These are phyloP conservation scores for Orbilia ellipsospora DNA, from an alignment of 2,329 filamentous ascomycete genomes.

Conservation along the genomic window DNA sequence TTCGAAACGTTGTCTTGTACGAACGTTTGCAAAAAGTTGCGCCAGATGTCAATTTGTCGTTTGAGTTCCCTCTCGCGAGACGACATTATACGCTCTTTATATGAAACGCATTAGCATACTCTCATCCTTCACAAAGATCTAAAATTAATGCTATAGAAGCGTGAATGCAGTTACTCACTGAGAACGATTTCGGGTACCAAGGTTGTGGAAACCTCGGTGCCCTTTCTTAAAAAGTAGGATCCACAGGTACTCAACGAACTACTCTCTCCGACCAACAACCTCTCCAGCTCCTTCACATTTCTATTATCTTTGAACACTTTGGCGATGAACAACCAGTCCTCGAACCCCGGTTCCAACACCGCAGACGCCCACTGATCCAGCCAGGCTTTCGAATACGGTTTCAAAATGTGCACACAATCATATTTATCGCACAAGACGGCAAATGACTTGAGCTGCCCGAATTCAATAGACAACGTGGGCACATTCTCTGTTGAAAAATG, in stretches of 20 bases:
- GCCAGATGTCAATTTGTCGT: constrained; percentile 44
- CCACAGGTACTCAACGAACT: constrained; percentile 39
- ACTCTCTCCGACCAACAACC: constrained; percentile 28
- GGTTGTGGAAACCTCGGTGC: constrained; percentile 26
- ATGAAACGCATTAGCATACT: background rate
- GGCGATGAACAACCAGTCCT: constrained; percentile 52
- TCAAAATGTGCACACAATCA: constrained; percentile 46
- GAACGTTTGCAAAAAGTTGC: constrained; percentile 37
- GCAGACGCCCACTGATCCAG: constrained; percentile 34
- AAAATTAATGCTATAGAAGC: too few species aligned
- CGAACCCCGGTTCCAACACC: constrained; percentile 37
- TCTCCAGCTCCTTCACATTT: constrained; percentile 30
- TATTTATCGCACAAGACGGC: constrained; percentile 54
- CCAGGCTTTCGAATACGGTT: constrained; percentile 37
- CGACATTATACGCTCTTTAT: constrained; percentile 33
- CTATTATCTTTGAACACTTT: constrained; percentile 46
- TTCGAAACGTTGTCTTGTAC: constrained; percentile 33
- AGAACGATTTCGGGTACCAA: constrained; percentile 34
- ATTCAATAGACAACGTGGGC: constrained; percentile 9
- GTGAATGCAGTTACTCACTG: constrained; percentile 17
- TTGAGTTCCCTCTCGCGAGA: constrained; percentile 21
- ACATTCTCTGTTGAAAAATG: constrained; percentile 33
- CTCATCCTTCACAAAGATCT: too few species aligned
- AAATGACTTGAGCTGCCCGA: constrained; percentile 34
- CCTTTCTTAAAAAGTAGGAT: constrained; percentile 37